Evolutionary conservation across 805 yeast species (phyloP), one percentile per base, ranked within the genome.

Genomic region (Myxozyma sirexii): DNA sequence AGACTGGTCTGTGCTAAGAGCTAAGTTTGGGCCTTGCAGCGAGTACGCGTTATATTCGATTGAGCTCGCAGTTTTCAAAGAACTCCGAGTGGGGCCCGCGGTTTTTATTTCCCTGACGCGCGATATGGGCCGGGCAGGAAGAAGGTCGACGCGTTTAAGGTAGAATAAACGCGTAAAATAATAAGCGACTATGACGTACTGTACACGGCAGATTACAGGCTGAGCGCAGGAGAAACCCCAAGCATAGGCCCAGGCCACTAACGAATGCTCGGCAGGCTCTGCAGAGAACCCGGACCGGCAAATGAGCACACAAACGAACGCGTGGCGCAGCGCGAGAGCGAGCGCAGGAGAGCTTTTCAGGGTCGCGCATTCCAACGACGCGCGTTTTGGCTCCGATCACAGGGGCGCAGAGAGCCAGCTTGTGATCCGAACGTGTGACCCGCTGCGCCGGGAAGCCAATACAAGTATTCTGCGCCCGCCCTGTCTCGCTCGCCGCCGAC

Each of bases 291-390:
- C n/a, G 10, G 33, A 29, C 33, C 6, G 10, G 33, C 10, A 29
- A 29, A 29, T 6, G 10, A 10, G 10, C 10, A 38, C 17, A 17
- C 42, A 38, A 17, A 15, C 42, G 7, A 2, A 17, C 42, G 42
- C 5, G 31, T 43, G 33, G 47, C 47, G 27, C 33, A 43, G 47
- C 47, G 47, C 47, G 47, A 41, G n/a, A n/a, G n/a, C n/a, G n/a
- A n/a, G n/a, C n/a, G n/a, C n/a, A n/a, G n/a, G 8, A 1, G 19
- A 41, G 19, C 21, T 5, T 23, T 8, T 8, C 44, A 15, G 21
- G 12, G 26, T 24, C 21, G 23, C 6, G 48, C 48, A 44, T 44
- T 44, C 48, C 48, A 24, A n/a, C 48, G 48, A 44, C 48, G 48
- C 48, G 48, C 48, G 48, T 44, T 27, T 19, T 33, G 48, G 33